Conservation (phyloP, 177 flowering plant species). For the Vitis hybrid region DNA sequence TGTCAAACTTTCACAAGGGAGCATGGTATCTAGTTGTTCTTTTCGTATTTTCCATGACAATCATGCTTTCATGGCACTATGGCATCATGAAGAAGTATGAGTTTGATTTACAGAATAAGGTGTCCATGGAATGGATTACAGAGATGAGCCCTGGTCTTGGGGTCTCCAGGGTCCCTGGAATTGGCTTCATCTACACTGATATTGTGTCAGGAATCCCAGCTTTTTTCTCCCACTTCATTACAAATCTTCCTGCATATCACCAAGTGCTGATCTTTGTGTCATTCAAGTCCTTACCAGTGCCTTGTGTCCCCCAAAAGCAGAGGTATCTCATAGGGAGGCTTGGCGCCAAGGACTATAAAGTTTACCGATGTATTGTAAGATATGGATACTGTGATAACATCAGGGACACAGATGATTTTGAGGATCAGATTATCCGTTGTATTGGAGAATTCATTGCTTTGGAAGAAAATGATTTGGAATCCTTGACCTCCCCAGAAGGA, state of each 20-base stretch:
- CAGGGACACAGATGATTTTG: conserved; percentile 54
- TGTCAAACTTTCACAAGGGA: conserved; percentile 43
- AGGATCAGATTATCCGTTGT: conserved; percentile 49
- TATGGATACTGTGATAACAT: conserved; percentile 49
- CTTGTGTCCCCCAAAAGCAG: conserved; percentile 35
- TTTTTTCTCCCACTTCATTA: conserved; percentile 61
- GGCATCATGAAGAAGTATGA: conserved; percentile 58
- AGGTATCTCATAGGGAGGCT: conserved; percentile 52
- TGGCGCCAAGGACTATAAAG: conserved; percentile 38
- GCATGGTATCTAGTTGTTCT: conserved; percentile 46
- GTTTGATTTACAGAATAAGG: conserved; percentile 51
- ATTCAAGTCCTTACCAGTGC: conserved; percentile 46
- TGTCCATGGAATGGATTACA: conserved; percentile 50
- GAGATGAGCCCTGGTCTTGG: conserved; percentile 44
- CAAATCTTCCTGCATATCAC: conserved; percentile 65
- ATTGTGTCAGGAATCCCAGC: conserved; percentile 57
- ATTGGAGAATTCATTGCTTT: conserved; percentile 62
- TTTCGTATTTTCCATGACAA: conserved; percentile 25
- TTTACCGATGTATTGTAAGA: conserved; percentile 54
- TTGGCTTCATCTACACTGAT: conserved; percentile 58
- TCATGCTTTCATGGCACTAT: conserved; percentile 60
- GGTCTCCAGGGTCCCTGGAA: conserved; percentile 54
- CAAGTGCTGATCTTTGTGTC: conserved; percentile 54
- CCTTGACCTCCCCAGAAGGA: conserved; percentile 40
- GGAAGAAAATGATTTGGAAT: conserved; percentile 53